These are phyloP conservation scores for Sporothrix protearum DNA, from an alignment of 2,329 filamentous ascomycete species.

Conservation along the genomic window DNA sequence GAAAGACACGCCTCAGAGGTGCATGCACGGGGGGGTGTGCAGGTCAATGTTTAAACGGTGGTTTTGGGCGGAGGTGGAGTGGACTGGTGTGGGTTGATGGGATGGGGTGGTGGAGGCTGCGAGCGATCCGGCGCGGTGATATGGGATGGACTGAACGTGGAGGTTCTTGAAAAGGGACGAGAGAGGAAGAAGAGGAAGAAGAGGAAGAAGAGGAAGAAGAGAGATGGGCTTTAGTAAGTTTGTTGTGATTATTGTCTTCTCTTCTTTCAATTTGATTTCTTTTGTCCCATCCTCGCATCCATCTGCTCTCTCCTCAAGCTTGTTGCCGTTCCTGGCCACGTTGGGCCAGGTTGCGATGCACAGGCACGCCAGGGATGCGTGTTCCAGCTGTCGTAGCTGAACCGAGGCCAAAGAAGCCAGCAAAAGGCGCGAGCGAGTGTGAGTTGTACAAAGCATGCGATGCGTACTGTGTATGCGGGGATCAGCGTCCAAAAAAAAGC, in stretches of 20 bases:
- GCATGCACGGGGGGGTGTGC: constrained; percentile 1
- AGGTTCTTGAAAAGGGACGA: not conserved
- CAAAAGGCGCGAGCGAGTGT: not conserved
- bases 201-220: not conserved
- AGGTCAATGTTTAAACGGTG: constrained; percentile 13
- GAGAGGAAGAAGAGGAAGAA: not conserved
- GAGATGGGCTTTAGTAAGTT: not conserved
- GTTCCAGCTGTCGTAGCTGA: constrained; percentile 1
- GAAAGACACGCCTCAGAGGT: not conserved
- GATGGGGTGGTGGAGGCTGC: not conserved
- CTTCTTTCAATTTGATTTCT: too few species aligned
- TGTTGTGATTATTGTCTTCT: too few species aligned
- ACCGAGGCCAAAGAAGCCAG: too few species aligned
- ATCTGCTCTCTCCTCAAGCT: not conserved
- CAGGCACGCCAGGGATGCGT: constrained; percentile 1
- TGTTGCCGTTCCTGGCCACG: not conserved
- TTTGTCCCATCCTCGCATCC: not conserved
- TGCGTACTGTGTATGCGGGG: not conserved
- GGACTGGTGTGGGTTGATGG: not conserved
- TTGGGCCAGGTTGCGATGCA: not conserved
- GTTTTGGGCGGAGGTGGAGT: constrained; percentile 4
- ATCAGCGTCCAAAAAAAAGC: not conserved
- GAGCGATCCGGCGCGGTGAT: constrained; percentile 5
- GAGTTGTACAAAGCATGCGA: not conserved
- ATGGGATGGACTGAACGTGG: too few species aligned